Base-by-base conservation (phyloP, 768 basidiomycete species). In the Suillus decipiens region DNA sequence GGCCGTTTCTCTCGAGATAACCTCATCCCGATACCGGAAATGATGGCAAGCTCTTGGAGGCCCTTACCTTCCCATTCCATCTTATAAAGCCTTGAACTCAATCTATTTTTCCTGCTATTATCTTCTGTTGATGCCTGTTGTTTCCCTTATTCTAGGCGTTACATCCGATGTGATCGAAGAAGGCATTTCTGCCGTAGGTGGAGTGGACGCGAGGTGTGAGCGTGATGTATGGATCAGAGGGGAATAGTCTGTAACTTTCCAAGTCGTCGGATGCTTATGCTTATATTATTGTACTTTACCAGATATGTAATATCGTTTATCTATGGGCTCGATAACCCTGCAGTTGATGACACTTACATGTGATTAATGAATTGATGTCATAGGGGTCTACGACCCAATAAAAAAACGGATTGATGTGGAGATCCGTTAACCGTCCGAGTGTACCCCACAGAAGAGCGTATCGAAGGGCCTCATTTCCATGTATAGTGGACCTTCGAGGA, bases 81-180 rank as follows among this genome's bases (percentile, higher is more conserved):
- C 22, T 56, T 56, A 56, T 36, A 37, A 56, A 56, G 55, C 55
- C 15, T 56, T 56, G 22, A 56, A 56, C 55, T 37, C 55, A 39
- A 56, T 56, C 15, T 55, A 2, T n/a, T 14, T 54, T 55, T 55
- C 8, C 34, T 55, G 12, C 8, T 8, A 10, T 56, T 36, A 56
- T 37, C 36, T 17, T 22, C 22, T 4, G 36, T 36, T 56, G 36
- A 56, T 7, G 10, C 50, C 10, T 6, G 12, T 39, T 37, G 11
- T 56, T 36, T 6, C 6, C 34, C 28, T 36, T 10, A 0, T 17
- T 24, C 22, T 22, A 56, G 55, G 22, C 55, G 55, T 14, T 22
- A 7, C 22, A 56, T 39, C 36, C 55, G 55, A 37, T 1, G 36
- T 37, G 55, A 56, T 24, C 55, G 55, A 56, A 15, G 55, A 8